phyloP scores from a whole-genome alignment of 257 asterid species.

The Nicotiana paniculata region DNA sequence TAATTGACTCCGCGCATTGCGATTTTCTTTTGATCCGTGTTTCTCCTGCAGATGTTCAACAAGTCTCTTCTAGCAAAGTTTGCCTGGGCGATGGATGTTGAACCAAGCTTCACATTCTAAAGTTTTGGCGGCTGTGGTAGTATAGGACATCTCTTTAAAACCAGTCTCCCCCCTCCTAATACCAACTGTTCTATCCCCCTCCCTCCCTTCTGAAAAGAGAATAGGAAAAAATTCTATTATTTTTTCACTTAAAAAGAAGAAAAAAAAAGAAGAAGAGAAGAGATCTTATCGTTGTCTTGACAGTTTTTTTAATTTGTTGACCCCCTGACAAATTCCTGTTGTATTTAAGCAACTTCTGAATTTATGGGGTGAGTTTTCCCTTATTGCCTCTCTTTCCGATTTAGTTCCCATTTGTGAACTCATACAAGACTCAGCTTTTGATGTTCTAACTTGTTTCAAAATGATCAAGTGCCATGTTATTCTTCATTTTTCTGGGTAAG shows the following conservation, averaged over 20 bases:
- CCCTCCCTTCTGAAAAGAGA: neutral
- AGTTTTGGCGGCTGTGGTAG: slow-evolving; percentile 12
- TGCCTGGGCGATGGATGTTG: slow-evolving; percentile 97
- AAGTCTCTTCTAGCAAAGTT: slow-evolving; percentile 90
- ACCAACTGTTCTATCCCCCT: neutral
- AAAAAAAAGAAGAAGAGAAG: neutral
- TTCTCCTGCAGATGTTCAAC: slow-evolving; percentile 69
- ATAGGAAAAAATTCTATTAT: neutral
- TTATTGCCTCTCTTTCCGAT: neutral
- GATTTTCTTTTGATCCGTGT: neutral
- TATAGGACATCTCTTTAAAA: neutral
- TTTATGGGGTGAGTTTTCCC: slow-evolving; percentile 11
- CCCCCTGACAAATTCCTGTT: slow-evolving; percentile 7
- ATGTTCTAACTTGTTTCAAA: neutral
- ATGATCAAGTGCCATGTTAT: neutral
- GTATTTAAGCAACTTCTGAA: neutral
- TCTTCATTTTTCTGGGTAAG: neutral
- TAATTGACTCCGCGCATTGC: neutral
- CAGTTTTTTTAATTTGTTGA: slow-evolving; percentile 7
- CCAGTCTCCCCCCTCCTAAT: neutral
- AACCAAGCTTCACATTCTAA: slow-evolving; percentile 81
- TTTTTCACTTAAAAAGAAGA: slow-evolving; percentile 9
- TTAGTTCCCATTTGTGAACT: neutral
- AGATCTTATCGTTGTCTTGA: slow-evolving; percentile 13
- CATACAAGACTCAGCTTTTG: neutral